phyloP scores from a whole-genome alignment of 2,329 filamentous ascomycete genomes.

The Fusarium virguliforme region DNA sequence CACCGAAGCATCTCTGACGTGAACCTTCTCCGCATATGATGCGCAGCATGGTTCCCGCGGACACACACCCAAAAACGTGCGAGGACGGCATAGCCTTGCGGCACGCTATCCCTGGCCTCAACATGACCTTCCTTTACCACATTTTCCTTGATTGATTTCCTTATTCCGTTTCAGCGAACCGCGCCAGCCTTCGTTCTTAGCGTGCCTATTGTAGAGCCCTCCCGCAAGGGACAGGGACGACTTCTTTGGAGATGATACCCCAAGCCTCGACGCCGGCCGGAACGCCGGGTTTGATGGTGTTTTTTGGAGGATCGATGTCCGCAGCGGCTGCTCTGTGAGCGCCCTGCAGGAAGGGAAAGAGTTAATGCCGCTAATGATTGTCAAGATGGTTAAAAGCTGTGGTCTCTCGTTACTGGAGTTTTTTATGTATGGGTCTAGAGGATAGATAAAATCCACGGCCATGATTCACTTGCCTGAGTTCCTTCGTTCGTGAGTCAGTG shows the following conservation, averaged over 20 bases:
- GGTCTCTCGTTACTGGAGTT: constrained; percentile 46
- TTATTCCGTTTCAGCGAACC: constrained; percentile 37
- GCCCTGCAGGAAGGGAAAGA: constrained; percentile 20
- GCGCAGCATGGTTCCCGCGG: constrained; percentile 26
- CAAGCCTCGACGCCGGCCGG: constrained; percentile 42
- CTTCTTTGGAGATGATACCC: constrained; percentile 47
- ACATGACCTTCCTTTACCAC: constrained; percentile 41
- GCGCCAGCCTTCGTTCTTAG: constrained; percentile 36
- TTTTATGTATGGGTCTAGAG: constrained; percentile 45
- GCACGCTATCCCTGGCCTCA: constrained; percentile 63
- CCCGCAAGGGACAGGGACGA: constrained; percentile 39
- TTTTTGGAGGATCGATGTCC: constrained; percentile 43
- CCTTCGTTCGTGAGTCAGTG: not conserved
- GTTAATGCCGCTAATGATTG: constrained; percentile 49
- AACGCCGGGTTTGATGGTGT: constrained; percentile 36
- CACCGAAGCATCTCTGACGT: constrained; percentile 74
- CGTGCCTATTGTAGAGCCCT: constrained; percentile 45
- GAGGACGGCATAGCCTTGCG: constrained; percentile 62
- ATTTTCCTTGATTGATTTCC: constrained; percentile 39
- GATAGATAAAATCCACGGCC: constrained; percentile 49
- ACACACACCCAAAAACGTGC: constrained; percentile 57
- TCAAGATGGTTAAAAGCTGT: constrained; percentile 23
- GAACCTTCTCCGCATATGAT: constrained; percentile 64
- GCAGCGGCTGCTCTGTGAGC: constrained; percentile 44
- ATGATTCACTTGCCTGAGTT: constrained; percentile 34